A percentile compares a stretch with the other conserved stretches of the same genome.
Conservation (phyloP, 306 rosid genomes). For the Lotus japonicus region DNA sequence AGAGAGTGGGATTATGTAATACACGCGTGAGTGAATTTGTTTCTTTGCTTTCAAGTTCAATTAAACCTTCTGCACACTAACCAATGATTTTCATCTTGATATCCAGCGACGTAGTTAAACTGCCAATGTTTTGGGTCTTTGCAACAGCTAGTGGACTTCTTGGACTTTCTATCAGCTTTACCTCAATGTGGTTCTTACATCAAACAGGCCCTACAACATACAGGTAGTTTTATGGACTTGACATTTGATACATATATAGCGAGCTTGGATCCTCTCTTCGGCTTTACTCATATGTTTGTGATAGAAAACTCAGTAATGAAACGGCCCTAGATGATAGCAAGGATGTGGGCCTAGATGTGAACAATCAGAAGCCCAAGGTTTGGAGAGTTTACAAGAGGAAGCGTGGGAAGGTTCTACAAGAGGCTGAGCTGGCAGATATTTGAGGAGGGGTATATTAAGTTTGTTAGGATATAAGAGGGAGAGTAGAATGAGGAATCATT, state of each 20-base stretch:
- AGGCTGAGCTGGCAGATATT: no score
- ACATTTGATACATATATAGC: not conserved
- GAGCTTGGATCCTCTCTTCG: no score
- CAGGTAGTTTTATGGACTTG: constrained; percentile 37
- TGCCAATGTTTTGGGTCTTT: constrained; percentile 67
- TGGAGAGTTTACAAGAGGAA: no score
- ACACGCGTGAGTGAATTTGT: constrained; percentile 52
- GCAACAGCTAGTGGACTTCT: constrained; percentile 81
- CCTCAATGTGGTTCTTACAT: constrained; percentile 89
- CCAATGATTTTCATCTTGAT: constrained; percentile 7
- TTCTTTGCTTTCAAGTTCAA: constrained; percentile 7
- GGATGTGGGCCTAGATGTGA: no score
- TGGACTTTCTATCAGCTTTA: constrained; percentile 89
- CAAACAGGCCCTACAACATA: constrained; percentile 93
- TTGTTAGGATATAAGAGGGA: no score
- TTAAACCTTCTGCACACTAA: constrained; percentile 4
- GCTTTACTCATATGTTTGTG: no score
- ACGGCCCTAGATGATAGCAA: no score
- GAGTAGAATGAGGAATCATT: no score
- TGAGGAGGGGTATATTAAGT: no score
- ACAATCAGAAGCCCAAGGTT: no score
- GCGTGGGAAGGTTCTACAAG: no score
- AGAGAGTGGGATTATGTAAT: constrained; percentile 74
- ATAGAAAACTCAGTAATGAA: no score
- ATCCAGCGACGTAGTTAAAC: constrained; percentile 58